These are phyloP conservation scores for Colletotrichum brevisporum DNA, from an alignment of 2,329 filamentous ascomycete species.

Conservation along the genomic window DNA sequence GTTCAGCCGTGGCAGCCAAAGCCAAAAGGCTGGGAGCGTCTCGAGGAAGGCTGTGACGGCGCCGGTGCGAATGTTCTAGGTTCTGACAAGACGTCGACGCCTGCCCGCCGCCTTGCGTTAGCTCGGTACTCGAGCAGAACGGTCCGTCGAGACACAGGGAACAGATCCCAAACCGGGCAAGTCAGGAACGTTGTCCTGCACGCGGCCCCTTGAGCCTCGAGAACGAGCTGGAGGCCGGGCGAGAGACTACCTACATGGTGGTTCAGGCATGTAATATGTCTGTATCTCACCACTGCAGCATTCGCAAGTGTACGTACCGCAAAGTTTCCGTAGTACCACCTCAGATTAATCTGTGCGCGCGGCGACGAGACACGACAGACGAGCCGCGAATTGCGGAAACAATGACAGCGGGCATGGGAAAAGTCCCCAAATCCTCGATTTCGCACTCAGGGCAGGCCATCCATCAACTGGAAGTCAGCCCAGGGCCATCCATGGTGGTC, in stretches of 20 bases:
- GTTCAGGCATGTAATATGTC: conserved; percentile 18
- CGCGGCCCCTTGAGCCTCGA: conserved; percentile 1
- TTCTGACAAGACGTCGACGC: conserved; percentile 26
- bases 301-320: background rate
- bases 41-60: conserved; percentile 26
- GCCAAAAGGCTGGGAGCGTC: conserved; percentile 16
- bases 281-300: background rate
- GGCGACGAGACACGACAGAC: conserved; percentile 15
- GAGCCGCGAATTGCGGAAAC: conserved; percentile 31
- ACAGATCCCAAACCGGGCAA: conserved; percentile 31
- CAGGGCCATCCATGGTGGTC: conserved; percentile 7
- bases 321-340: background rate
- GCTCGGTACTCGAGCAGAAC: conserved; percentile 21
- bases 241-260: background rate
- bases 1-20: conserved; percentile 7
- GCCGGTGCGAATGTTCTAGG: conserved; percentile 28
- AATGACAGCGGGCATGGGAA: conserved; percentile 21
- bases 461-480: conserved; percentile 5
- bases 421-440: conserved; percentile 1
- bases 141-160: conserved; percentile 21
- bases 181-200: conserved; percentile 32
- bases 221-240: background rate
- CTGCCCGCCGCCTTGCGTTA: conserved; percentile 31
- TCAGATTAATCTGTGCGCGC: background rate
- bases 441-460: background rate